Conservation (phyloP, 2,329 filamentous ascomycete genomes). For the Aschersonia sp. region DNA sequence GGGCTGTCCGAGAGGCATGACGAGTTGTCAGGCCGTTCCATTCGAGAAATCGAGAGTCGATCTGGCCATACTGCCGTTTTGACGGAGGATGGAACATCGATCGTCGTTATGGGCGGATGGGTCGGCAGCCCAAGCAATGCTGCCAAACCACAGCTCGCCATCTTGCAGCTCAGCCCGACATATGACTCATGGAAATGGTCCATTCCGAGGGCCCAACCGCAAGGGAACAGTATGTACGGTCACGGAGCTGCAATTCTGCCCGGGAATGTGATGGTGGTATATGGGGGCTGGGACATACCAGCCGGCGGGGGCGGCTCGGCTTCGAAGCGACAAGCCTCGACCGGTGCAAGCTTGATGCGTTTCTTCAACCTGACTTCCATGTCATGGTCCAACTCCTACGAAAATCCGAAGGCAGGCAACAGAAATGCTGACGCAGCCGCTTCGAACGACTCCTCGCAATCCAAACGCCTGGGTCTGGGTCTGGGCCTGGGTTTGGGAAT, state of each 20-base stretch:
- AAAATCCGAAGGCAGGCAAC: conserved; percentile 21
- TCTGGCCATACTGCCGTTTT: conserved; percentile 82
- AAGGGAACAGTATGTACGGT: conserved; percentile 37
- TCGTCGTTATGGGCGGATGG: conserved; percentile 83
- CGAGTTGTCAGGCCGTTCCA: no score
- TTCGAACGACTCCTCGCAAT: conserved; percentile 7
- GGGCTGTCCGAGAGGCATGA: no score
- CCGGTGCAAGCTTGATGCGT: conserved; percentile 11
- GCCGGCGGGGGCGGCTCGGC: conserved; percentile 10
- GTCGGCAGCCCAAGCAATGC: conserved; percentile 65
- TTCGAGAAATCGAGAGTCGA: conserved; percentile 51
- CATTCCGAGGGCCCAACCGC: conserved; percentile 37
- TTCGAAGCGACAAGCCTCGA: conserved; percentile 15
- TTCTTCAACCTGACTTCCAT: conserved; percentile 46
- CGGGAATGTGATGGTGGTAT: conserved; percentile 54
- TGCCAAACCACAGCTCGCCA: conserved; percentile 66
- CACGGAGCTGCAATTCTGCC: conserved; percentile 49
- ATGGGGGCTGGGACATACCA: conserved; percentile 43
- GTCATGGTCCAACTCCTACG: conserved; percentile 35
- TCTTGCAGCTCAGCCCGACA: conserved; percentile 60
- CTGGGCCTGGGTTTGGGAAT: conserved; percentile 46
- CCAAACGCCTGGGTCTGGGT: conserved; percentile 37
- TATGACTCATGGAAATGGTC: conserved; percentile 66
- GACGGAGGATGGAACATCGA: conserved; percentile 59
- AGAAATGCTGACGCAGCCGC: conserved; percentile 9